Evolutionary conservation across 179 eudicot species (phyloP), one percentile per base, ranked within the genome.

Genomic region (Sideroxylon spinosum): DNA sequence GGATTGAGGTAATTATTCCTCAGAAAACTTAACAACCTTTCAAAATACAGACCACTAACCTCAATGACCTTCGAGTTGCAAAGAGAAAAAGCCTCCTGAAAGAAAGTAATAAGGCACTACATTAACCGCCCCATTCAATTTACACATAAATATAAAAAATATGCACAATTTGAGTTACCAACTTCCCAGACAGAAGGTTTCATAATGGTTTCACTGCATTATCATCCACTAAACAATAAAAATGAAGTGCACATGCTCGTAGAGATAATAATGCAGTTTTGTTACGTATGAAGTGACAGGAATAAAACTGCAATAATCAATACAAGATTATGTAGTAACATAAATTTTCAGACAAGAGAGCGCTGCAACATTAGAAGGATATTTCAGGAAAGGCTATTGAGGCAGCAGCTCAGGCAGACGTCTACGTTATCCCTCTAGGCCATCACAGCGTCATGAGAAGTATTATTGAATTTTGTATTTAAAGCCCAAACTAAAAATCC

Each of bases 81-180:
- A 60, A 95, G 88, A 62, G 97, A 87, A 78, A 95, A 95, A 57
- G 97, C 94, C 82, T 95, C 97, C 98, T 93, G 80, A 81, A 85
- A 86, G 63, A 78, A 77, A 77, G 60, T 75, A 68, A 83, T 20
- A 65, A 26, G 79, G 49, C 26, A 68, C 46, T 73, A 44, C 25
- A 56, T 77, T 32, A 56, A n/a, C 8, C 68, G 12, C 44, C 67
- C n/a, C 26, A 19, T 50, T 29, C 64, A 26, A 50, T 62, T 37
- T 56, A 73, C 8, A 28, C 13, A 12, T 7, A 7, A n/a, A 53
- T 10, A 66, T 8, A 26, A 69, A 46, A 11, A 32, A 75, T 52
- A 69, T n/a, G 56, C 12, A 71, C 6, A 70, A 22, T 12, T 20
- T 49, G 20, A 69, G 26, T 22, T 29, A 66, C 44, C 72, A 68